Evolutionary conservation across 2,329 filamentous ascomycete species (phyloP).

Genomic region (Colletotrichum brevisporum): DNA sequence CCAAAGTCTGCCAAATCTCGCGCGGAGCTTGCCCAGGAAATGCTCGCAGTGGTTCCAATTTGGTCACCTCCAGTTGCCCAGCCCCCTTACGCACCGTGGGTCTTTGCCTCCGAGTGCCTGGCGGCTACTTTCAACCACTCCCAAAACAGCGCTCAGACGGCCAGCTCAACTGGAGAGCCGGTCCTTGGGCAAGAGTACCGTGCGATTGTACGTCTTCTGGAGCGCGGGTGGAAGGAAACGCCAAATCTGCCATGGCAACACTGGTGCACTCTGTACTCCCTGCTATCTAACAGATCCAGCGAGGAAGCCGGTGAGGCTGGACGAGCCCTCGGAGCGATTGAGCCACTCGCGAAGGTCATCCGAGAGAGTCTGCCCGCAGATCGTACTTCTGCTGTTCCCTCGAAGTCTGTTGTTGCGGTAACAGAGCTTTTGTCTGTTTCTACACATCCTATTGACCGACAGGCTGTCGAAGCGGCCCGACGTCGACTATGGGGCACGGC

Average conservation of each 20-base stretch:
- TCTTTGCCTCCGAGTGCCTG: slow-evolving; percentile 59
- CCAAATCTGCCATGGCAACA: slow-evolving; percentile 61
- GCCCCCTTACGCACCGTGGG: slow-evolving; percentile 65
- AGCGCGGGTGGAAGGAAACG: slow-evolving; percentile 68
- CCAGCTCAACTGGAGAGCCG: slow-evolving; percentile 57
- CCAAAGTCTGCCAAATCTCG: slow-evolving; percentile 60
- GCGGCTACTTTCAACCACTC: slow-evolving; percentile 50
- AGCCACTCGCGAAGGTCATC: slow-evolving; percentile 75
- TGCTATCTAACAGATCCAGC: slow-evolving; percentile 69
- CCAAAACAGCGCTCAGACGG: slow-evolving; percentile 54
- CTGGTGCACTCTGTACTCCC: slow-evolving; percentile 70
- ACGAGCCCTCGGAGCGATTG: slow-evolving; percentile 76
- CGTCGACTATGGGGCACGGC: slow-evolving; percentile 76
- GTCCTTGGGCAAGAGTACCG: slow-evolving; percentile 78
- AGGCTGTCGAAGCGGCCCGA: slow-evolving; percentile 75
- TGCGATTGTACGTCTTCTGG: slow-evolving; percentile 76
- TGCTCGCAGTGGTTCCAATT: slow-evolving; percentile 61
- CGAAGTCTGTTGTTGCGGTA: slow-evolving; percentile 52
- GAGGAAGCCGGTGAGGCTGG: slow-evolving; percentile 77
- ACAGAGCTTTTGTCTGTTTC: slow-evolving; percentile 62
- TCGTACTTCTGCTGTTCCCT: slow-evolving; percentile 38
- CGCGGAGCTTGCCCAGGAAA: slow-evolving; percentile 63
- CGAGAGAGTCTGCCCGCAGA: slow-evolving; percentile 52
- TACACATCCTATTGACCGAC: slow-evolving; percentile 70
- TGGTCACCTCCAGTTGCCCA: slow-evolving; percentile 55